phyloP scores from a whole-genome alignment of 331 rosid genomes.

The Dryas integrifolia region DNA sequence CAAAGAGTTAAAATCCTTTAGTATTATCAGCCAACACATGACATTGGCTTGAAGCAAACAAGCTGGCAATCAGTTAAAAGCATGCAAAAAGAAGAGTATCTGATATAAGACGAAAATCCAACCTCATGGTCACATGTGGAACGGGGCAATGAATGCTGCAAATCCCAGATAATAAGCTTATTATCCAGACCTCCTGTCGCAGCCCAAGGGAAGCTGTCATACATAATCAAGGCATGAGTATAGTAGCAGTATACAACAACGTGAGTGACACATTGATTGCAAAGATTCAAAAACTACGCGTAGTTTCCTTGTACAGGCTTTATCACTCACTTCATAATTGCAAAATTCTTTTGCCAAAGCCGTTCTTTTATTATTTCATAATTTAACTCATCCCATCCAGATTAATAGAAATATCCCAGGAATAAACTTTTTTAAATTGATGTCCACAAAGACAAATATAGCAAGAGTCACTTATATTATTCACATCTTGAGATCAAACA shows the following conservation, averaged over 20 bases:
- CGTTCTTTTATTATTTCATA: background rate
- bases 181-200: constrained; percentile 81
- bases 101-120: constrained; percentile 17
- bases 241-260: background rate
- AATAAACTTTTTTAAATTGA: background rate
- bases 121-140: constrained; percentile 79
- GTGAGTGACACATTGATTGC: background rate
- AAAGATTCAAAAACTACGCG: background rate
- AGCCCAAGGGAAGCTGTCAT: constrained; percentile 63
- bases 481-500: background rate
- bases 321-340: background rate
- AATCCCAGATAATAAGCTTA: constrained; percentile 73
- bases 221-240: constrained; percentile 20
- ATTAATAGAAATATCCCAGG: too few relatives aligned
- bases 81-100: background rate
- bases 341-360: background rate
- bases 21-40: background rate
- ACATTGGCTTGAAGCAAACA: background rate
- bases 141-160: constrained; percentile 65
- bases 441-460: background rate
- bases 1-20: background rate
- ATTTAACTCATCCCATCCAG: too few relatives aligned
- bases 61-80: background rate
- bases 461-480: background rate
- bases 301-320: too few relatives aligned